Base-by-base conservation (phyloP, 1,284 basidiomycete species). In the Austropuccinia psidii region DNA sequence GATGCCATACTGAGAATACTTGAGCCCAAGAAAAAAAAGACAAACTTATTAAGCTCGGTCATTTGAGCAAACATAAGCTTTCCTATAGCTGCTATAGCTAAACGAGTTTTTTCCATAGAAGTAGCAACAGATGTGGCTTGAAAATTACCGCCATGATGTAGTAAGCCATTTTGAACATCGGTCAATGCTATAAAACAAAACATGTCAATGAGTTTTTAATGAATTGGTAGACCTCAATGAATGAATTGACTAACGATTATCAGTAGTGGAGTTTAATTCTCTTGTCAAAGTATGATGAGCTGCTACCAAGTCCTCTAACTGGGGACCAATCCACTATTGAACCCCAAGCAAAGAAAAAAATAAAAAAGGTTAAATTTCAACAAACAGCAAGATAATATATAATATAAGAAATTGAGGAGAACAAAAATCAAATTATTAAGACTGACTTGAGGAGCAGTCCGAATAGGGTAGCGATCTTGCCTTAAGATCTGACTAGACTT, bases 61-160 rank as follows among this genome's bases (percentile, higher is more conserved):
- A 87, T 85, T 80, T 94, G 91, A 17, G 89, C 85, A 80, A 92
- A 93, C 74, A 91, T 82, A 60, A 93, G 82, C 81, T 91, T 90
- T 73, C 90, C 91, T 70, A 93, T 85, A 77, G 91, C 89, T 76
- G 90, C 86, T 33, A 93, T 82, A 3, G 88, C 85, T 45, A 93
- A 85, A 19, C 91, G 88, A 2, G 89, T 89, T 80, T 91, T 90
- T 80, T 93, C 91, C 88, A 93, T 91, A 6, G 88, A 88, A 75
- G 90, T 91, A 9, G 90, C 90, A 62, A 93, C 86, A 0, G 90
- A 85, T 86, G 91, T 90, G 0, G 89, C 90, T 80, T 91, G 90
- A 85, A 93, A 92, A 79, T 91, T 91, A 13, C 91, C 91, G 24
- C 90, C 90, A 76, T 91, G 88, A 80, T 90, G 89, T 7, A 90